Evolutionary conservation across 495 filamentous ascomycete species (phyloP), one percentile per base, ranked within the genome.

Genomic region (Pyrenula aspistea): DNA sequence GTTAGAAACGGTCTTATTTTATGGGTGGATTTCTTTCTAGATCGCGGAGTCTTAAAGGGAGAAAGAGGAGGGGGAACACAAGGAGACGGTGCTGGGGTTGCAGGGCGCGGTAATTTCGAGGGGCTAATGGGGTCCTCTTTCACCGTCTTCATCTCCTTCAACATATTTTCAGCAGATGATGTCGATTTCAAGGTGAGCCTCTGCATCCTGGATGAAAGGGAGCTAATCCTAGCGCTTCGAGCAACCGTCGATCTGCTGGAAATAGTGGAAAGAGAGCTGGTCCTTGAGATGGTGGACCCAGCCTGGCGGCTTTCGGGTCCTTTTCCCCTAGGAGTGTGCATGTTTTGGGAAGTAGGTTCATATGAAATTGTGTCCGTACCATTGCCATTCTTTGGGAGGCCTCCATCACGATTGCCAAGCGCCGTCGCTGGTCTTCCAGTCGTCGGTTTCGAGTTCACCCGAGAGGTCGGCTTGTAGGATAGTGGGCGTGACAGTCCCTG

Each of bases 291-390:
- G 22, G 19, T 10, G 19, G 50, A 10, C 8, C 10, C 10, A 20
- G 19, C 19, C 22, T 8, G 19, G 50, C n/a, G 50, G 20, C 8
- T 4, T 8, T 8, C 8, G 20, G 19, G 8, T 52, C 50, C 19
- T 52, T 10, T 8, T 19, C 20, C 20, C 19, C 50, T 52, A 10
- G 50, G 50, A 49, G 12, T 54, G 21, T 58, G 57, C 36, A 56
- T 47, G 52, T 58, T 60, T 53, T 58, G 60, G 53, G 63, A 61
- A n/a, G 63, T 61, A 19, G 63, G 60, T 19, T 54, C 22, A 2
- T 55, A 47, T 54, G 52, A 22, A 42, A 51, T 56, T 25, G 48
- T 90, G 91, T 88, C 88, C 78, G 89, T 87, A 67, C 78, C 69
- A 71, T 84, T 81, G 60, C 77, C 75, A 59, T 71, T 70, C 42